Evolutionary conservation across 129 eudicot species (phyloP).

Genomic region (Logfia minima): DNA sequence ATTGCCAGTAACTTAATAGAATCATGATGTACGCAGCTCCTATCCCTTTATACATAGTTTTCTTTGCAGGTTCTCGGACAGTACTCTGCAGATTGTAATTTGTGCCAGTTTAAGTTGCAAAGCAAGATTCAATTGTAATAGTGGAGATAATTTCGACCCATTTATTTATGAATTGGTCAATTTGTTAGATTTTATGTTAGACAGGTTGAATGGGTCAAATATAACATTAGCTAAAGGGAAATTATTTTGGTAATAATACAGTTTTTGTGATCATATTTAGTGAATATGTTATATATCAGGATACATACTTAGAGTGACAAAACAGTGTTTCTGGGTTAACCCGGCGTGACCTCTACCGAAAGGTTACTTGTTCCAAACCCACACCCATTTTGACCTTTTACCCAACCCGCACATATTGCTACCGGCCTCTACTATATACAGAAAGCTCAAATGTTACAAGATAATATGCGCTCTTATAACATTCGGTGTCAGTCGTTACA

Average conservation of each 20-base stretch:
- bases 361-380: background rate
- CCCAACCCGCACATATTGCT: background rate
- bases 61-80: conserved; percentile 50
- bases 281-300: no score
- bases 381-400: background rate
- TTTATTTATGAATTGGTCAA: background rate
- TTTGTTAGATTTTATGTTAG: background rate
- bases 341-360: background rate
- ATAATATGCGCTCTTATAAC: background rate
- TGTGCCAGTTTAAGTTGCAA: conserved; percentile 7
- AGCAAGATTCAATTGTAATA: background rate
- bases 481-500: background rate
- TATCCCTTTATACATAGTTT: conserved; percentile 60
- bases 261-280: background rate
- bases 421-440: background rate
- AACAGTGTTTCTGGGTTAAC: background rate
- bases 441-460: conserved; percentile 2
- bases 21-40: conserved; percentile 50
- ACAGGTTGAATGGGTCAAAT: conserved; percentile 2
- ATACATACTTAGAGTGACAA: background rate
- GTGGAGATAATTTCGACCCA: background rate
- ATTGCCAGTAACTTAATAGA: conserved; percentile 49
- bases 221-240: background rate
- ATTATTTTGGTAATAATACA: background rate
- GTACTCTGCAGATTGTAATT: conserved; percentile 37